These are phyloP conservation scores for Chondrostereum purpureum DNA, from an alignment of 1,284 basidiomycete species.

Conservation along the genomic window DNA sequence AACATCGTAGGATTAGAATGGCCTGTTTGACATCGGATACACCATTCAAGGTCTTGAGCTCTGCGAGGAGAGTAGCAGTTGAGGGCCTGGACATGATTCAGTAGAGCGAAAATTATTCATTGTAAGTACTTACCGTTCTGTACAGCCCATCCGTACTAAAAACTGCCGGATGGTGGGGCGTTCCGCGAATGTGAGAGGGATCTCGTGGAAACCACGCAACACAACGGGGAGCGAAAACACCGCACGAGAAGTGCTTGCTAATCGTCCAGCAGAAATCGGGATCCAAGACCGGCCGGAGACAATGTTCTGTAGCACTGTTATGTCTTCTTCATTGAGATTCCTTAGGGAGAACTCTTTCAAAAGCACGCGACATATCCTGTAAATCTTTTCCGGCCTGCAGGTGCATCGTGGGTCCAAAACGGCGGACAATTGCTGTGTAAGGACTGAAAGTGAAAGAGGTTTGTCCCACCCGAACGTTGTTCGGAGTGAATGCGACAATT, in stretches of 20 bases:
- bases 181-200: constrained; percentile 12
- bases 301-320: constrained; percentile 14
- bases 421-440: constrained; percentile 24
- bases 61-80: constrained; percentile 20
- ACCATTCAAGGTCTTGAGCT: constrained; percentile 15
- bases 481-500: constrained; percentile 21
- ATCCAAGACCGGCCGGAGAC: constrained; percentile 24
- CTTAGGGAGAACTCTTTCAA: constrained; percentile 27
- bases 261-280: constrained; percentile 19
- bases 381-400: background rate
- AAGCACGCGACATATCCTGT: constrained; percentile 13
- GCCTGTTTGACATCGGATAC: constrained; percentile 17
- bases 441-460: constrained; percentile 19
- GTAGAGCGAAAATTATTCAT: background rate
- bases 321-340: constrained; percentile 17
- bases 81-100: constrained; percentile 22
- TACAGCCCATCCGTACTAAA: constrained; percentile 28
- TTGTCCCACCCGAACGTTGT: constrained; percentile 27
- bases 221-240: constrained; percentile 19
- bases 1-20: constrained; percentile 21
- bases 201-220: constrained; percentile 22
- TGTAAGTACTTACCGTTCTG: constrained; percentile 22
- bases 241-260: constrained; percentile 20
- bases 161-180: constrained; percentile 18
- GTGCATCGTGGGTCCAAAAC: constrained; percentile 8